Evolutionary conservation across 2,329 filamentous ascomycete species (phyloP).

Genomic region (Cordyceps javanica): DNA sequence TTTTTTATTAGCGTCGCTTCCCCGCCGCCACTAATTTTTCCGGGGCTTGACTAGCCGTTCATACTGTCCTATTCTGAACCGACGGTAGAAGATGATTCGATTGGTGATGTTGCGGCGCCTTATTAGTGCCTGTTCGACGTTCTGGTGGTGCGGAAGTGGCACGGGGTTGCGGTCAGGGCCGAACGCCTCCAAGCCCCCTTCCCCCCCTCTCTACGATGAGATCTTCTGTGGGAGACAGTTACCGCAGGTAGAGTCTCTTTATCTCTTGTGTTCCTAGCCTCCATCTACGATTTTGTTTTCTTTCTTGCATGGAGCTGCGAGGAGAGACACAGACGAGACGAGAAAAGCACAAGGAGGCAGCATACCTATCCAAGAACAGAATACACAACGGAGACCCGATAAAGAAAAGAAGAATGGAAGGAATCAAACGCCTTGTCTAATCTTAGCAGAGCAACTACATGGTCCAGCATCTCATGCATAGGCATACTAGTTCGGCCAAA

Average conservation of each 20-base stretch:
- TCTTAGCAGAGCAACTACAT: background rate
- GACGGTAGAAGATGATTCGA: background rate
- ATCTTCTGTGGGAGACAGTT: background rate
- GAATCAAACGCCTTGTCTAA: background rate
- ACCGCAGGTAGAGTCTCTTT: background rate
- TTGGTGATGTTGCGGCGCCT: background rate
- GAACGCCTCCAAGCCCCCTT: background rate
- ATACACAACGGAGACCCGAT: background rate
- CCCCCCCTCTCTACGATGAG: too few relatives aligned
- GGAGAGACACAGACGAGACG: too few relatives aligned
- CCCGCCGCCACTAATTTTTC: background rate
- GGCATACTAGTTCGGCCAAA: background rate
- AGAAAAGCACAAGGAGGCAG: too few relatives aligned
- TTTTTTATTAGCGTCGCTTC: background rate
- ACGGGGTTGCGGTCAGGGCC: background rate
- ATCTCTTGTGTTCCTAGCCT: background rate
- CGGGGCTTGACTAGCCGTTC: background rate
- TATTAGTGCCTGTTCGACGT: background rate
- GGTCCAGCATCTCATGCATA: background rate
- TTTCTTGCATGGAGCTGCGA: too few relatives aligned
- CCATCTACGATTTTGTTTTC: too few relatives aligned
- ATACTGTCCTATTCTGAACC: background rate
- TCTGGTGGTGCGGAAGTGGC: background rate
- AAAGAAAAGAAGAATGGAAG: background rate
- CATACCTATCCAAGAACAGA: too few relatives aligned